Evolutionary conservation across 176 grass and related monocot genomes (phyloP).

Genomic region (Guadua angustifolia): DNA sequence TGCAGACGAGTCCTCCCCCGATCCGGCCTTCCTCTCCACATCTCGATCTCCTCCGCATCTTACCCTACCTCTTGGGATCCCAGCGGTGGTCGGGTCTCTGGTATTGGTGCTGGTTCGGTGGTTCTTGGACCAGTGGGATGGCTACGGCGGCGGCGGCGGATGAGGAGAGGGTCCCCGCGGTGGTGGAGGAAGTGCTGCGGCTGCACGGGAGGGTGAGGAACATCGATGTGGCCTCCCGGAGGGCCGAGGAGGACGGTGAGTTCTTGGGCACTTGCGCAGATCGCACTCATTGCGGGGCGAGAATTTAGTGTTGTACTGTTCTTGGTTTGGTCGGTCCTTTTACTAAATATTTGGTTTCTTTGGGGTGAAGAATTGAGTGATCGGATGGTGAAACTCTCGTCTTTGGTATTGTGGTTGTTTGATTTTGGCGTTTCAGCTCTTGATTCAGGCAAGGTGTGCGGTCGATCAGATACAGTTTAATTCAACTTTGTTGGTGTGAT

Average conservation of each 20-base stretch:
- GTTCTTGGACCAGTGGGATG: neutral
- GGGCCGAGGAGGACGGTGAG: constrained; percentile 69
- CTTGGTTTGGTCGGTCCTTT: neutral
- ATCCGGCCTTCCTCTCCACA: neutral
- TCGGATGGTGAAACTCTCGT: neutral
- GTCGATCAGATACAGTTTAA: constrained; percentile 17
- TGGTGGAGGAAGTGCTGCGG: constrained; percentile 25
- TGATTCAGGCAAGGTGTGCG: neutral
- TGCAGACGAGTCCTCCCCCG: neutral
- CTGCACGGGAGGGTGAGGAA: constrained; percentile 17
- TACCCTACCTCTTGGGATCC: neutral
- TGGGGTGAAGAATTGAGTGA: neutral
- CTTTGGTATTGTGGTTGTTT: neutral
- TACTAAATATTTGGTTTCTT: neutral
- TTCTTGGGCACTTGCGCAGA: constrained; percentile 17
- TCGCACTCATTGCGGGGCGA: constrained; percentile 11
- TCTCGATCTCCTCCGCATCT: neutral
- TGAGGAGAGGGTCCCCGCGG: neutral
- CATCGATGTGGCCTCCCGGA: constrained; percentile 49
- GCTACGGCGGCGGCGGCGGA: neutral
- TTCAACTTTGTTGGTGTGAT: constrained; percentile 20
- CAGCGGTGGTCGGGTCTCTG: neutral
- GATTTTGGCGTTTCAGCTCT: neutral
- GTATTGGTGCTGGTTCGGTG: constrained; percentile 3
- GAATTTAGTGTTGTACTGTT: constrained; percentile 1